Base-by-base conservation (phyloP, 805 yeast genomes). In the Metschnikowia noctiluminum region DNA sequence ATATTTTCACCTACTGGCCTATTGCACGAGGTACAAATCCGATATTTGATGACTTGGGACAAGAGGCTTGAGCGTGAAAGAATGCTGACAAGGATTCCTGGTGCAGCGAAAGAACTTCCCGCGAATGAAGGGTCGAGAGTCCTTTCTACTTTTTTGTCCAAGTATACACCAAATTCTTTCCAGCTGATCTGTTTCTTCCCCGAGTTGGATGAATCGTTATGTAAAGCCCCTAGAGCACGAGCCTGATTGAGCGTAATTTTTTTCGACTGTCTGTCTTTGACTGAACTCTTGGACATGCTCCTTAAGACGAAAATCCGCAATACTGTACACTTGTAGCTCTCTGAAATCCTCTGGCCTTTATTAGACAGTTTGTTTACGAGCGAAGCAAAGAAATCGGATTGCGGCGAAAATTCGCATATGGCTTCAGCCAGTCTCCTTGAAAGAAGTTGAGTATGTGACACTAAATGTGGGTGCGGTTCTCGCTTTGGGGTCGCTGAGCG, bases 101-200 rank as follows among this genome's bases (percentile, higher is more conserved):
- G 53, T 38, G 57, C 53, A 35, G 58, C 53, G 32, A 62, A 49
- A 31, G 56, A 49, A 40, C 49, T 48, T 30, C 36, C 42, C 15
- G 50, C 54, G 35, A 44, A 38, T 8, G 58, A 59, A 14, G 65
- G 57, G 44, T 65, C 63, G 42, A 58, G 55, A 40, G 52, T 60
- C 49, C 62, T 53, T 37, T 64, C 64, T 40, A 72, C 53, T 45
- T 69, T 69, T 52, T 68, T 70, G 51, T 72, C 78, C 43, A 73
- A 59, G 49, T 68, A 73, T 10, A 63, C 69, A 10, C 78, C 78
- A 46, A 73, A 66, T 38, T 73, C 78, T 56, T 72, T 73, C 78
- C 78, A 73, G 50, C 69, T 63, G 30, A 69, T 64, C 9, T 28
- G 42, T 45, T 49, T 53, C 34, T 49, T 52, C 35, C 49, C 54